These are phyloP conservation scores for Calonectria fujianensis DNA, from an alignment of 2,329 filamentous ascomycete genomes.

Conservation along the genomic window DNA sequence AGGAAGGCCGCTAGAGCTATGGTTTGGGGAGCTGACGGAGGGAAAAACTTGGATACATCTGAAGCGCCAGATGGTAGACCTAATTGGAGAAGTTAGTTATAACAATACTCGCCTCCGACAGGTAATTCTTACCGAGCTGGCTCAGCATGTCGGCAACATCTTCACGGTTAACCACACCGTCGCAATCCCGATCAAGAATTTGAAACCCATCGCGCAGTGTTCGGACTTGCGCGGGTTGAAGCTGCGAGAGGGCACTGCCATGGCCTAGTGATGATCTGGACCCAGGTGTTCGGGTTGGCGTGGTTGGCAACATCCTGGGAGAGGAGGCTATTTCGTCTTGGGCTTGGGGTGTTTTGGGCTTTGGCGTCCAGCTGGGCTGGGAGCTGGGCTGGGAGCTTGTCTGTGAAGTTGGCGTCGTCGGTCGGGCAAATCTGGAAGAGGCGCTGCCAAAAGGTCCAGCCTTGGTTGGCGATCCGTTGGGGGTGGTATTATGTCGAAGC, in stretches of 20 bases:
- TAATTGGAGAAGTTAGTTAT: conserved; percentile 57
- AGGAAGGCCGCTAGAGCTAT: conserved; percentile 91
- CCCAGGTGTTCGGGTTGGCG: conserved; percentile 56
- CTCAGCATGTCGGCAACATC: conserved; percentile 92
- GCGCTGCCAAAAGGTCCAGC: conserved; percentile 50
- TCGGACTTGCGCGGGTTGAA: conserved; percentile 88
- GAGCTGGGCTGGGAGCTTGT: conserved; percentile 59
- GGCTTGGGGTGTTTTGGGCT: conserved; percentile 53
- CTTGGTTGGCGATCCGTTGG: conserved; percentile 77
- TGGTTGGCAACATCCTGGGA: conserved; percentile 56
- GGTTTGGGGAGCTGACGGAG: conserved; percentile 80
- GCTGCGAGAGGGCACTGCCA: conserved; percentile 78
- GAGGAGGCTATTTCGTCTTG: conserved; percentile 49
- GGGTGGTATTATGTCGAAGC: conserved; percentile 76
- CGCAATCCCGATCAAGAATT: conserved; percentile 92
- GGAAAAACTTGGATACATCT: conserved; percentile 89
- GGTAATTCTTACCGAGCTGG: conserved; percentile 79
- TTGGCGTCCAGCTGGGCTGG: conserved; percentile 63
- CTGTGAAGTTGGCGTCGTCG: conserved; percentile 62
- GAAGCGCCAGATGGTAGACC: conserved; percentile 83
- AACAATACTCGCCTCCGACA: not conserved
- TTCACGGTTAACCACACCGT: conserved; percentile 86
- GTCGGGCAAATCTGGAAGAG: conserved; percentile 61
- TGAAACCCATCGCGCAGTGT: conserved; percentile 95
- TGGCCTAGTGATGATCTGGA: conserved; percentile 63